These are phyloP conservation scores for Didymella segeticola DNA, from an alignment of 2,329 filamentous ascomycete genomes.

Conservation along the genomic window DNA sequence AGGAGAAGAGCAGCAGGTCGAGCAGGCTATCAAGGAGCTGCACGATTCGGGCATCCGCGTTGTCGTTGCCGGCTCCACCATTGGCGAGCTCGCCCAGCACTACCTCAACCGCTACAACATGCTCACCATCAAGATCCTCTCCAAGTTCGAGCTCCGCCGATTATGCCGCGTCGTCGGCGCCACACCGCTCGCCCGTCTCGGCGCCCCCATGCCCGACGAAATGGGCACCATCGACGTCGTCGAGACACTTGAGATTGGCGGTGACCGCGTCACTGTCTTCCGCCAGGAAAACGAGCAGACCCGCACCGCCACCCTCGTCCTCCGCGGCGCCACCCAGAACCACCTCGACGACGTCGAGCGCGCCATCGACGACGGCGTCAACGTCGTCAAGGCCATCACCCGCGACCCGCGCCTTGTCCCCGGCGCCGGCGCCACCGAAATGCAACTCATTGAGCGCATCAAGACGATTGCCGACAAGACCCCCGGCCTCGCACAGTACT, in stretches of 20 bases:
- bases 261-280: conserved; percentile 98
- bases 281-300: conserved; percentile 93
- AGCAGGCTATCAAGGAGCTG: conserved; percentile 90
- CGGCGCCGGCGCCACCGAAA: conserved; percentile 91
- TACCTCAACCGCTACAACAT: conserved; percentile 98
- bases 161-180: conserved; percentile 96
- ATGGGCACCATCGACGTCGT: conserved; percentile 95
- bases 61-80: conserved; percentile 87
- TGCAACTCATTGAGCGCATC: conserved; percentile 92
- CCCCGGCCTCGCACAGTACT: conserved; percentile 89
- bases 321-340: conserved; percentile 96
- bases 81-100: conserved; percentile 94
- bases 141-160: conserved; percentile 95
- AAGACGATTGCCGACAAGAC: conserved; percentile 91
- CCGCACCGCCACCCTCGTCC: conserved; percentile 89
- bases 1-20: conserved; percentile 92
- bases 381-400: conserved; percentile 97
- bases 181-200: conserved; percentile 92
- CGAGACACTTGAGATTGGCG: conserved; percentile 96
- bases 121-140: conserved; percentile 93
- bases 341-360: conserved; percentile 97
- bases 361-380: conserved; percentile 96
- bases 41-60: conserved; percentile 93
- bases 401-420: conserved; percentile 90
- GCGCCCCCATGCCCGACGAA: conserved; percentile 99